phyloP scores from a whole-genome alignment of 768 basidiomycete genomes.

The Collybia nuda region DNA sequence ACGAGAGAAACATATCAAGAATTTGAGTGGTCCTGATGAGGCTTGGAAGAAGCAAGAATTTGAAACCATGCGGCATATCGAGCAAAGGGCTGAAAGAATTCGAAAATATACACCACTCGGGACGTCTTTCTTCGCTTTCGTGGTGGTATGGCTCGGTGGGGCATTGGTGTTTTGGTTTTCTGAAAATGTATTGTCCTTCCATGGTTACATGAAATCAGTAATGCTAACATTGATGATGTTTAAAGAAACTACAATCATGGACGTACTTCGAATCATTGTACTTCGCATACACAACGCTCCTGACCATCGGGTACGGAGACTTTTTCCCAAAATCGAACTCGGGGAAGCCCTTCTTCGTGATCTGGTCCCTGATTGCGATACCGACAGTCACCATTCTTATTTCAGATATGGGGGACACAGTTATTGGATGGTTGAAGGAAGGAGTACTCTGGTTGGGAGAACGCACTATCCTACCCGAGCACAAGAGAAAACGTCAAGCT shows the following conservation, averaged over 20 bases:
- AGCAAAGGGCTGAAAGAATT: constrained; percentile 18
- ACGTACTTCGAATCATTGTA: constrained; percentile 37
- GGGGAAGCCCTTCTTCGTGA: constrained; percentile 40
- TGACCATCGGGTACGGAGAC: constrained; percentile 44
- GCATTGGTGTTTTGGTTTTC: constrained; percentile 34
- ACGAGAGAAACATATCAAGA: constrained; percentile 21
- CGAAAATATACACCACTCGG: constrained; percentile 28
- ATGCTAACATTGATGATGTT: neutral
- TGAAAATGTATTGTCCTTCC: constrained; percentile 24
- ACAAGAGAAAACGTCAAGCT: constrained; percentile 14
- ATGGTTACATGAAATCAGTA: neutral
- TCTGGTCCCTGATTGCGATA: constrained; percentile 39
- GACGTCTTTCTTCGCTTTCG: constrained; percentile 24
- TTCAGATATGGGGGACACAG: constrained; percentile 48
- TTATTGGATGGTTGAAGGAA: constrained; percentile 38
- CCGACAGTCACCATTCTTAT: constrained; percentile 42
- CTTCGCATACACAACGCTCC: constrained; percentile 36
- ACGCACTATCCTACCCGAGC: constrained; percentile 26
- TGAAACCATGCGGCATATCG: constrained; percentile 36
- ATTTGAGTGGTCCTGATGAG: constrained; percentile 14
- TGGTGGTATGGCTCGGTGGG: constrained; percentile 34
- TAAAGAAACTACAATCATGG: constrained; percentile 26
- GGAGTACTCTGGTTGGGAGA: constrained; percentile 27
- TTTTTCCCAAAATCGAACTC: constrained; percentile 32
- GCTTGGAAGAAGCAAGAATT: constrained; percentile 34